Evolutionary conservation across 257 asterid species (phyloP).

Genomic region (Plantago elongata): DNA sequence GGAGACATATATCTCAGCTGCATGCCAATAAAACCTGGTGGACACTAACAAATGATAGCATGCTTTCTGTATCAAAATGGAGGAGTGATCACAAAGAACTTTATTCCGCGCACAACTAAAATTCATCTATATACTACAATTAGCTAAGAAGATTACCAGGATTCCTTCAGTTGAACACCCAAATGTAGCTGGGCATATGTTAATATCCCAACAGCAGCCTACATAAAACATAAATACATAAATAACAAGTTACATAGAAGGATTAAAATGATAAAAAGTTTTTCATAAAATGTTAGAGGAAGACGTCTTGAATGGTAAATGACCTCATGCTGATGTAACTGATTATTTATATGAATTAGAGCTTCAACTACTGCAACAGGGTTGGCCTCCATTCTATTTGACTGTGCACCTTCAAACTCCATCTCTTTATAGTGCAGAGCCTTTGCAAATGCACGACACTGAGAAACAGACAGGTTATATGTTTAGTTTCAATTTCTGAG

Average conservation of each 20-base stretch:
- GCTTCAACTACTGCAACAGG: constrained; percentile 97
- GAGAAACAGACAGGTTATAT: constrained; percentile 26
- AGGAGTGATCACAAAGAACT: too few species aligned
- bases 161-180: constrained; percentile 94
- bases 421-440: constrained; percentile 97
- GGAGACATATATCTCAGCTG: too few species aligned
- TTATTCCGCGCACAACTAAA: constrained; percentile 1
- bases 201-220: constrained; percentile 99
- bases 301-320: constrained; percentile 15
- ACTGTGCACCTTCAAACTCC: constrained; percentile 93
- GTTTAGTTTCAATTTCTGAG: constrained; percentile 6
- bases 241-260: constrained; percentile 14
- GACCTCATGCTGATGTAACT: constrained; percentile 97
- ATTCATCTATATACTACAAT: constrained; percentile 8
- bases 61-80: too few species aligned
- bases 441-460: constrained; percentile 99
- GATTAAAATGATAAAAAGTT: constrained; percentile 14
- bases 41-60: too few species aligned
- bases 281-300: constrained; percentile 13
- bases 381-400: constrained; percentile 82
- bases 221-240: constrained; percentile 5
- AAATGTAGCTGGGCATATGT: constrained; percentile 90
- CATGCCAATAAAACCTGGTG: too few species aligned
- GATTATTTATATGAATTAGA: constrained; percentile 94
- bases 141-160: constrained; percentile 57